Base-by-base conservation (phyloP, 106 monocot genomes). In the Triglochin maritima region DNA sequence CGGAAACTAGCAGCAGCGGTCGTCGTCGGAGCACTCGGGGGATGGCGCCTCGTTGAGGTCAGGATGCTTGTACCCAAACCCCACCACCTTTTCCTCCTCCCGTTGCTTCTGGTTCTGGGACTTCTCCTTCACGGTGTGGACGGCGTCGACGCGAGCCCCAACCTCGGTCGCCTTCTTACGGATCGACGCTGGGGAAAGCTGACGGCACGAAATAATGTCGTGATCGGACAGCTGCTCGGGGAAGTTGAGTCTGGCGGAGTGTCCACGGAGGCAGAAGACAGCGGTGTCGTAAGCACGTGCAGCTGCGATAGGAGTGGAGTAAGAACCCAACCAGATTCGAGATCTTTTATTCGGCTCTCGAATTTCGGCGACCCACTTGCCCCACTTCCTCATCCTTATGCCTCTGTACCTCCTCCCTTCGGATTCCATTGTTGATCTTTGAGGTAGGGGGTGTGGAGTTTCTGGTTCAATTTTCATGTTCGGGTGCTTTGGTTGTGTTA, bases 41-140 rank as follows among this genome's bases (percentile, higher is more conserved):
- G 65, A 75, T 1, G 86, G 86, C 46, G 71, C 59, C 60, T 78
- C 83, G 60, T 87, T 87, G 55, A 87, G 83, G 63, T 87, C 86
- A 2, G 83, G 86, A 54, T 86, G 82, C 80, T 86, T 86, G 9
- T 9, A 12, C 44, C 48, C 47, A 29, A 65, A 29, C 11, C 17
- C 15, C 29, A 29, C 60, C 60, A 61, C 17, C 10, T 3, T 10
- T 7, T 29, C 29, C 41, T 2, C 29, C 29, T 47, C 17, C 5
- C 15, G 67, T 16, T 3, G 17, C 5, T 4, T 49, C 14, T 67
- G 11, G 4, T 50, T 29, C 9, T 62, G 62, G 15, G 17, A 44
- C 17, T 57, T 17, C 17, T 57, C 57, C 13, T 17, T 11, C 17
- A 15, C 57, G 82, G 12, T 89, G 6, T 74, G 71, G 3, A 76